Evolutionary conservation across 163 green algal species (phyloP).

Genomic region (Prototheca cutis): DNA sequence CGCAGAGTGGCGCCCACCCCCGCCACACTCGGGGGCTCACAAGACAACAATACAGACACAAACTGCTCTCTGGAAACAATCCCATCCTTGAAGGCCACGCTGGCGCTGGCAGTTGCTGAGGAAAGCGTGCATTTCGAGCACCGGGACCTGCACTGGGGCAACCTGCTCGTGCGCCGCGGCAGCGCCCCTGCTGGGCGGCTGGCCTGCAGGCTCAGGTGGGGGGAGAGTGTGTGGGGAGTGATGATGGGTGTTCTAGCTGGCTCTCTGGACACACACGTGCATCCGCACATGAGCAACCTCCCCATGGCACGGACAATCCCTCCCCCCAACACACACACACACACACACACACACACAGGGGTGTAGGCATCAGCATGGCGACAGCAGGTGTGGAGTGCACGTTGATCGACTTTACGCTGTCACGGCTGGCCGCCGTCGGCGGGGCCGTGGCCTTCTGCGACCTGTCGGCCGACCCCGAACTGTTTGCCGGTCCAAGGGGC

Average conservation of each 20-base stretch:
- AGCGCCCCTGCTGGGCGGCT: slow-evolving; percentile 5
- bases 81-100: slow-evolving; percentile 19
- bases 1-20: no score
- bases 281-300: no score
- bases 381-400: slow-evolving; percentile 42
- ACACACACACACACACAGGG: slow-evolving; percentile 20
- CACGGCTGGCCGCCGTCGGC: slow-evolving; percentile 37
- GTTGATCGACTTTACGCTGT: slow-evolving; percentile 95
- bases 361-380: slow-evolving; percentile 29
- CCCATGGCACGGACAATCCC: not conserved
- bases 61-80: not conserved
- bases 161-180: slow-evolving; percentile 60
- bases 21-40: no score
- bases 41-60: no score
- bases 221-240: not conserved
- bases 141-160: slow-evolving; percentile 96
- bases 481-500: slow-evolving; percentile 79
- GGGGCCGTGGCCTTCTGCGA: slow-evolving; percentile 57
- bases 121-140: slow-evolving; percentile 86
- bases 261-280: no score
- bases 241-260: no score
- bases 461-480: slow-evolving; percentile 61
- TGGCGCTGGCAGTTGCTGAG: slow-evolving; percentile 77
- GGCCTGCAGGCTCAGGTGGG: slow-evolving; percentile 14
- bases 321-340: no score